A percentile compares a stretch with the other conserved stretches of the same genome.
These are phyloP conservation scores for Nepenthes mirabilis DNA, from an alignment of 148 eudicot species.

Conservation along the genomic window DNA sequence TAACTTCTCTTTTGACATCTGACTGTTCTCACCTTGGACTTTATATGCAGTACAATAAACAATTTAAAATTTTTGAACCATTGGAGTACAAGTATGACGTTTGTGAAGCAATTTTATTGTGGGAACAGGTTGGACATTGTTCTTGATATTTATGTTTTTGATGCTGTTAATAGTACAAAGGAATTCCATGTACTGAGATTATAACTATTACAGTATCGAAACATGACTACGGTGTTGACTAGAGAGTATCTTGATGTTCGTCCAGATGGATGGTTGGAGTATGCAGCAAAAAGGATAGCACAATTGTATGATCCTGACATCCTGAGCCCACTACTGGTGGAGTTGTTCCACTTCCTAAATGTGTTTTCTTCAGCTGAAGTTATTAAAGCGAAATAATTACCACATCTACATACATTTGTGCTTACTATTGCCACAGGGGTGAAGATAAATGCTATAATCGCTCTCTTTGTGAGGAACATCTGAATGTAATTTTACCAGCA, in stretches of 20 bases:
- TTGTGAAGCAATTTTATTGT: slow-evolving; percentile 78
- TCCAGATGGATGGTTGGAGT: slow-evolving; percentile 94
- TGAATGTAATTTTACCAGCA: slow-evolving; percentile 70
- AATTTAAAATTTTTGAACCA: slow-evolving; percentile 76
- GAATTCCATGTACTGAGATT: slow-evolving; percentile 11
- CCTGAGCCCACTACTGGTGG: slow-evolving; percentile 3
- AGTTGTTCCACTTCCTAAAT: not conserved
- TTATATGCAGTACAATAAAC: slow-evolving; percentile 59
- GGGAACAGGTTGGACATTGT: slow-evolving; percentile 73
- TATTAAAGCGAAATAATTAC: too few species aligned
- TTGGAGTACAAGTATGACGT: slow-evolving; percentile 82
- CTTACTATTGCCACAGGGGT: slow-evolving; percentile 29
- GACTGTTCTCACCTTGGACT: slow-evolving; percentile 2
- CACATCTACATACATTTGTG: not conserved
- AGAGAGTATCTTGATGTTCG: slow-evolving; percentile 96
- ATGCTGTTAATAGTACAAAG: not conserved
- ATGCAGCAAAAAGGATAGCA: slow-evolving; percentile 94
- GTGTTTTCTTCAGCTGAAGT: not conserved
- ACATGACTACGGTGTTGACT: slow-evolving; percentile 95
- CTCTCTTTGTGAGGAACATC: slow-evolving; percentile 89
- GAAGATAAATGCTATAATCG: slow-evolving; percentile 72
- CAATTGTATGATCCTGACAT: slow-evolving; percentile 52
- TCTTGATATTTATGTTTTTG: not conserved
- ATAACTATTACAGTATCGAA: slow-evolving; percentile 85
- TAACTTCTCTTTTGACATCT: slow-evolving; percentile 1